These are phyloP conservation scores for Alloascoidea hylecoeti DNA, from an alignment of 805 yeast genomes.

Conservation along the genomic window DNA sequence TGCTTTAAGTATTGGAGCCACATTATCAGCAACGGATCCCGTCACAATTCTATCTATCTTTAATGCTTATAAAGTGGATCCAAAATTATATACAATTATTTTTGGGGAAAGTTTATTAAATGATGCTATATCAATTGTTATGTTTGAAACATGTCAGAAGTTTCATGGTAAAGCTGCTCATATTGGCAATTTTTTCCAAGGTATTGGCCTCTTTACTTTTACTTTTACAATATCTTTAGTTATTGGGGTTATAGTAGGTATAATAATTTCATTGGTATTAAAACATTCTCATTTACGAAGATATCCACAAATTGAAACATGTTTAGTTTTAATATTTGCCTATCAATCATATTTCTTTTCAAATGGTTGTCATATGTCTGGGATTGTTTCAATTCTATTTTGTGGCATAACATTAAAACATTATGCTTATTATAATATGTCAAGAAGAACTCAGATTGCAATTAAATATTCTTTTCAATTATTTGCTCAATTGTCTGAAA, in stretches of 20 bases:
- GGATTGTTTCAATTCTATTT: conserved; percentile 85
- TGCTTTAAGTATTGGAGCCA: conserved; percentile 94
- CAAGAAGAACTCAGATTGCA: conserved; percentile 92
- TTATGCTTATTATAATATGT: conserved; percentile 95
- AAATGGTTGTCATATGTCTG: conserved; percentile 99
- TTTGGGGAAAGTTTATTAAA: conserved; percentile 92
- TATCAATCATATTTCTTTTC: conserved; percentile 96
- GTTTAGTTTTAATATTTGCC: conserved; percentile 79
- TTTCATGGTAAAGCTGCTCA: conserved; percentile 78
- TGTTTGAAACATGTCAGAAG: conserved; percentile 97
- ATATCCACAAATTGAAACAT: conserved; percentile 95
- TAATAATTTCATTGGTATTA: conserved; percentile 75
- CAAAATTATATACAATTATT: conserved; percentile 90
- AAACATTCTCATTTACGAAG: conserved; percentile 90
- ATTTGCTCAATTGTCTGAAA: conserved; percentile 89
- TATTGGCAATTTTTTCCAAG: conserved; percentile 74
- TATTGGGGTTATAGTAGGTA: conserved; percentile 81
- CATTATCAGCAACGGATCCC: conserved; percentile 96
- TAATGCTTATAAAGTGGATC: conserved; percentile 96
- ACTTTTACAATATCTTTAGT: conserved; percentile 84
- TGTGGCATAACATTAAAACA: conserved; percentile 96
- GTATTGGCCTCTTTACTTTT: conserved; percentile 85
- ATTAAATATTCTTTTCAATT: conserved; percentile 90
- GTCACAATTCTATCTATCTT: conserved; percentile 93
- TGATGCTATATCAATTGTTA: conserved; percentile 96